These are phyloP conservation scores for Tetrahymena elliotti DNA, from an alignment of 73 alveolate species.

Conservation along the genomic window DNA sequence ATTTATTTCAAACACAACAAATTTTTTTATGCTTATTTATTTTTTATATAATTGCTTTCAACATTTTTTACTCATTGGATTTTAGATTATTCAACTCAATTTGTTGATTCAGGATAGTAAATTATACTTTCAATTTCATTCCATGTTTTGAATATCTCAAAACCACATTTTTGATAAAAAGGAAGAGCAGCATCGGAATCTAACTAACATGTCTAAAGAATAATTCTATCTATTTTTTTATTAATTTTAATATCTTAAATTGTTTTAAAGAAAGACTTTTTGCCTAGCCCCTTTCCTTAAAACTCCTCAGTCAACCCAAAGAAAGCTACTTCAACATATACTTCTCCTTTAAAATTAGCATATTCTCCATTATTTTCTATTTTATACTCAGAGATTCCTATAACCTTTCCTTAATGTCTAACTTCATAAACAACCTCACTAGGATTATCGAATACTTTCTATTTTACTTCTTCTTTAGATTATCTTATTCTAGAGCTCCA, in stretches of 20 bases:
- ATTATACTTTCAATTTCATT: not conserved
- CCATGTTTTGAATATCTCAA: not conserved
- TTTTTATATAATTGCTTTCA: too few species aligned
- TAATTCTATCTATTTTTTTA: not conserved
- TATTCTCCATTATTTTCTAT: not conserved
- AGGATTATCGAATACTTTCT: not conserved
- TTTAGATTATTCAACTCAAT: too few species aligned
- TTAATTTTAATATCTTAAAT: not conserved
- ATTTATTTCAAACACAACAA: too few species aligned
- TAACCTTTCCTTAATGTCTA: not conserved
- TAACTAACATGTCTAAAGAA: not conserved
- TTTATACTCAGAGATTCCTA: not conserved
- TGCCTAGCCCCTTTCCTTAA: not conserved
- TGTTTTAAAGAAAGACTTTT: not conserved
- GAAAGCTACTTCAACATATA: not conserved
- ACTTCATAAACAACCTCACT: not conserved
- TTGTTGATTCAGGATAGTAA: not conserved
- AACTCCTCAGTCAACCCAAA: not conserved
- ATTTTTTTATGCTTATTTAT: too few species aligned
- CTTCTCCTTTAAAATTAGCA: not conserved
- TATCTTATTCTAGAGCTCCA: not conserved
- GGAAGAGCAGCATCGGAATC: not conserved
- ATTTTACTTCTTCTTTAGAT: not conserved
- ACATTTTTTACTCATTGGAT: not conserved
- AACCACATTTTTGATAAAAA: not conserved